A percentile compares a stretch with the other conserved stretches of the same genome.
Conservation (phyloP, 257 asterid genomes). For the Misopates orontium region DNA sequence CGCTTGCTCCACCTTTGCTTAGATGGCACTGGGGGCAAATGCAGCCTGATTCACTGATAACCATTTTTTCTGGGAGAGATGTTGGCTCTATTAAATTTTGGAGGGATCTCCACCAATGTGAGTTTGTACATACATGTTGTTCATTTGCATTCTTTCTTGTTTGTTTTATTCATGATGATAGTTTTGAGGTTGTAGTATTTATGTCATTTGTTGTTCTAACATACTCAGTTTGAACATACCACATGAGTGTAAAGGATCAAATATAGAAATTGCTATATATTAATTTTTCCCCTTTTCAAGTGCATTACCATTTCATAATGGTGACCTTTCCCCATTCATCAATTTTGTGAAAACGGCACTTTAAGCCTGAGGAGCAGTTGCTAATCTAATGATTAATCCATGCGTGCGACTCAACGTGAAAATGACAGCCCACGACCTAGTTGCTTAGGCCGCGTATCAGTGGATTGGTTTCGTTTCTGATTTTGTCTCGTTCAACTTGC, state of each 20-base stretch:
- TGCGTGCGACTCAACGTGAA: too few species aligned
- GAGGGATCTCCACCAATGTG: constrained; percentile 9
- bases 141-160: constrained; percentile 11
- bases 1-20: not conserved
- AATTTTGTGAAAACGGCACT: too few species aligned
- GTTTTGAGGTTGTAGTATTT: constrained; percentile 25
- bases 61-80: constrained; percentile 4
- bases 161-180: not conserved
- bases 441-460: too few species aligned
- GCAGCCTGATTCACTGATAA: not conserved
- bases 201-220: not conserved
- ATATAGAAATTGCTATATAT: not conserved
- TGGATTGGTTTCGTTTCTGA: too few species aligned
- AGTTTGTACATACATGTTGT: not conserved
- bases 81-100: constrained; percentile 7
- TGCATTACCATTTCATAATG: not conserved
- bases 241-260: not conserved
- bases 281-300: not conserved
- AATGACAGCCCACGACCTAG: too few species aligned
- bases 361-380: too few species aligned
- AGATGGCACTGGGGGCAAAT: too few species aligned
- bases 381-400: too few species aligned
- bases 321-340: not conserved
- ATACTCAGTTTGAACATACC: not conserved
- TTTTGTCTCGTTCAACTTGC: too few species aligned